phyloP scores from a whole-genome alignment of 2,329 filamentous ascomycete species.

The Ophiostoma piceae region DNA sequence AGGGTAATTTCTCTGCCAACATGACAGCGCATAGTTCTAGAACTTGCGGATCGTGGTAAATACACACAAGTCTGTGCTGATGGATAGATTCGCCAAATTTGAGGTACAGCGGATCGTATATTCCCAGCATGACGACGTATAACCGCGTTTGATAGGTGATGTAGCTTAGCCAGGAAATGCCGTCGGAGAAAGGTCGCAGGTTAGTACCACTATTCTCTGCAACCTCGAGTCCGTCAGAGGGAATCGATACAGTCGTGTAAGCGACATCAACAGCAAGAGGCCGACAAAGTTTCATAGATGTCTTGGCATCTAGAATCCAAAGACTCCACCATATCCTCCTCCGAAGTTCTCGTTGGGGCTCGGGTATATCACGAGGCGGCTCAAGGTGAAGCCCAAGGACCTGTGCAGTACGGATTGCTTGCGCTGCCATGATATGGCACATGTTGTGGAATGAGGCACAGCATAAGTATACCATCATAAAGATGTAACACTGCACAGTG shows the following conservation, averaged over 20 bases:
- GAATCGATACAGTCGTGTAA: background rate
- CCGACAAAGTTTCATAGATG: background rate
- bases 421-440: constrained; percentile 38
- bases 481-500: background rate
- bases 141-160: background rate
- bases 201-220: background rate
- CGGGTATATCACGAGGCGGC: background rate
- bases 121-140: background rate
- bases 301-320: background rate
- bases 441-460: constrained; percentile 47
- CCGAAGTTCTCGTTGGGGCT: background rate
- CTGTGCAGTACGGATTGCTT: constrained; percentile 43
- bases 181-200: background rate
- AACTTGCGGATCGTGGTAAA: background rate
- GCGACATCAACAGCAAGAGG: background rate
- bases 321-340: background rate
- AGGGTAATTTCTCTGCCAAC: background rate
- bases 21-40: background rate
- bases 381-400: constrained; percentile 39
- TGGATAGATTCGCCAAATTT: background rate
- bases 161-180: background rate
- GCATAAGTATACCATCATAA: constrained; percentile 40
- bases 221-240: background rate
- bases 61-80: background rate
- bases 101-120: background rate